Evolutionary conservation across 192 early-diverging fungal genomes (phyloP).

Genomic region (Physocladia obscura): DNA sequence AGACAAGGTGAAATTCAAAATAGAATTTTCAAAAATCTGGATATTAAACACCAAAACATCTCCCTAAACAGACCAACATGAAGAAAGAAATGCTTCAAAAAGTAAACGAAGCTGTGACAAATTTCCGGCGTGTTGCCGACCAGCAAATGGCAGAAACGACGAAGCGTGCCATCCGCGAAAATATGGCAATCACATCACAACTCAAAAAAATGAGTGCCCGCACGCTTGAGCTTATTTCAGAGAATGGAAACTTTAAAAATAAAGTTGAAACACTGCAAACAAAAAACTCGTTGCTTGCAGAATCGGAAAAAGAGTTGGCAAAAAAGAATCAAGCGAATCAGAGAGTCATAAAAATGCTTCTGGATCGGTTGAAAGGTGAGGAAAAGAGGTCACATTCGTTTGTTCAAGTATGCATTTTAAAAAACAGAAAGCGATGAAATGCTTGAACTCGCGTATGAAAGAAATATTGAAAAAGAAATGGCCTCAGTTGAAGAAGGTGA

Average conservation of each 20-base stretch:
- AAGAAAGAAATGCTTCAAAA: slow-evolving; percentile 65
- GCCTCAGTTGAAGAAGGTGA: background rate
- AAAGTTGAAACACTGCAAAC: slow-evolving; percentile 48
- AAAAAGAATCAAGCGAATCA: slow-evolving; percentile 61
- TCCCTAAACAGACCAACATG: slow-evolving; percentile 48
- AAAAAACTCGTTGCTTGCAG: slow-evolving; percentile 43
- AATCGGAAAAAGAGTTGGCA: slow-evolving; percentile 53
- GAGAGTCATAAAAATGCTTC: slow-evolving; percentile 55
- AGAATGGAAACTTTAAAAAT: slow-evolving; percentile 50
- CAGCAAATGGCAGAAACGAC: slow-evolving; percentile 70
- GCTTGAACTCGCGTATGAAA: slow-evolving; percentile 54
- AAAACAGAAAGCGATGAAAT: slow-evolving; percentile 57
- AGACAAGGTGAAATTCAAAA: slow-evolving; percentile 45
- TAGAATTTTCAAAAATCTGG: background rate
- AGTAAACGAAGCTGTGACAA: slow-evolving; percentile 59
- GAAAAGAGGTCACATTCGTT: no score
- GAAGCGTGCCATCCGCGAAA: slow-evolving; percentile 64
- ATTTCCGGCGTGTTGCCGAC: slow-evolving; percentile 57
- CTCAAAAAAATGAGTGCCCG: slow-evolving; percentile 58
- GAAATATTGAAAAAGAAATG: slow-evolving; percentile 10
- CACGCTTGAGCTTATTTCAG: slow-evolving; percentile 51
- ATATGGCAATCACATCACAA: slow-evolving; percentile 60
- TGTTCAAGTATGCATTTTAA: no score
- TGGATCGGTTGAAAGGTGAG: slow-evolving; percentile 55
- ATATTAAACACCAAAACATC: background rate